Evolutionary conservation across 2,329 filamentous ascomycete genomes (phyloP).

Genomic region (Phialophora expanda): DNA sequence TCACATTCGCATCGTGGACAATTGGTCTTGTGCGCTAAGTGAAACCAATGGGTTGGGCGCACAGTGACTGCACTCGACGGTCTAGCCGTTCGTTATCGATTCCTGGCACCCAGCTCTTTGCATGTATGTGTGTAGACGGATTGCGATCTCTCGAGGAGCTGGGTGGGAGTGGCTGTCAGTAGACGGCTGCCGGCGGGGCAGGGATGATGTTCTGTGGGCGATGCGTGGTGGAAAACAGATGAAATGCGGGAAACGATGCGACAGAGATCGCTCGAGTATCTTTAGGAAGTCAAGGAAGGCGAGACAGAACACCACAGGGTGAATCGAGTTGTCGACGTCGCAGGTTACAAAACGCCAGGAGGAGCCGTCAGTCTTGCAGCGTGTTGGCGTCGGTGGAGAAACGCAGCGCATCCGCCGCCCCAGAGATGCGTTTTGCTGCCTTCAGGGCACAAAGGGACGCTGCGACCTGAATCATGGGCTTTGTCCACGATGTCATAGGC

Average conservation of each 20-base stretch:
- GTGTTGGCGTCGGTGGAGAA: constrained; percentile 33
- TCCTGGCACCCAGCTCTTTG: not conserved
- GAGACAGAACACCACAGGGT: not conserved
- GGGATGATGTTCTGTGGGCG: not conserved
- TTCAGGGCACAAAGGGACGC: constrained; percentile 14
- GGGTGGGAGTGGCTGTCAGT: constrained; percentile 9
- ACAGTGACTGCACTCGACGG: constrained; percentile 4
- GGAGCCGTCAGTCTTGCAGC: constrained; percentile 18
- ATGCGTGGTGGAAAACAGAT: not conserved
- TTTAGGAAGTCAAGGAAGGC: not conserved
- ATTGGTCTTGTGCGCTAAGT: constrained; percentile 16
- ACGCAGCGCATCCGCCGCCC: constrained; percentile 19
- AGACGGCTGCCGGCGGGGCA: constrained; percentile 10
- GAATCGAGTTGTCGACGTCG: constrained; percentile 9
- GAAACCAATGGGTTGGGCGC: constrained; percentile 16
- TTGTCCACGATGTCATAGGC: constrained; percentile 16
- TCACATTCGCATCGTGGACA: constrained; percentile 27
- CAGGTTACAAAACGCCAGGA: constrained; percentile 5
- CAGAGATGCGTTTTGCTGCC: constrained; percentile 5
- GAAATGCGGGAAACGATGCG: not conserved
- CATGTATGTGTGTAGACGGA: not conserved
- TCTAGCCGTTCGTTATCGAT: not conserved
- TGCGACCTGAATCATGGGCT: constrained; percentile 14
- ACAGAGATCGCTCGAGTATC: constrained; percentile 3
- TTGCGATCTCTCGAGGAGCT: constrained; percentile 9